A percentile compares a stretch with the other conserved stretches of the same genome.
These are phyloP conservation scores for Talaromyces rugulosus DNA, from an alignment of 2,329 filamentous ascomycete genomes.

Conservation along the genomic window DNA sequence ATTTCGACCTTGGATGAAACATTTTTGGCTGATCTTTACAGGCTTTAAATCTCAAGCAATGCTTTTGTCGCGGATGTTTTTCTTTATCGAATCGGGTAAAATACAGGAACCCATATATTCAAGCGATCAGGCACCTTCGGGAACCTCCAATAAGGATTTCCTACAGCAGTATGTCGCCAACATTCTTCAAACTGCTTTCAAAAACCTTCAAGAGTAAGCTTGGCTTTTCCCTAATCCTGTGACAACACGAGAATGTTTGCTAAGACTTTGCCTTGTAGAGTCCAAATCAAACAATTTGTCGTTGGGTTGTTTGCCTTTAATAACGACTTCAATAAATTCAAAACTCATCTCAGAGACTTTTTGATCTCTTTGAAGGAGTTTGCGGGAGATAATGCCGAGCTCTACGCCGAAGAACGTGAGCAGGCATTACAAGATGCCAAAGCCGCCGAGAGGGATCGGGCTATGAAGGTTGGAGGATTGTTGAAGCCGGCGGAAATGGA, in stretches of 20 bases:
- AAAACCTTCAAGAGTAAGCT: slow-evolving; percentile 82
- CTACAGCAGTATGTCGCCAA: slow-evolving; percentile 81
- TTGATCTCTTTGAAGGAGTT: slow-evolving; percentile 97
- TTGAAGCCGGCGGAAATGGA: slow-evolving; percentile 97
- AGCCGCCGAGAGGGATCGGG: slow-evolving; percentile 82
- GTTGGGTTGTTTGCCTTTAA: slow-evolving; percentile 85
- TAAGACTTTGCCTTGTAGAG: slow-evolving; percentile 43
- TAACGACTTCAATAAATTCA: slow-evolving; percentile 88
- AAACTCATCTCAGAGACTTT: slow-evolving; percentile 93
- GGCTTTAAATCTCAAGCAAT: slow-evolving; percentile 96
- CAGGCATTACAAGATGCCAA: slow-evolving; percentile 82
- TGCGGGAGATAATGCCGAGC: slow-evolving; percentile 87
- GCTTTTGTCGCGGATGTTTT: slow-evolving; percentile 91
- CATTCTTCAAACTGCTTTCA: slow-evolving; percentile 83
- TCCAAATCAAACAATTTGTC: slow-evolving; percentile 86
- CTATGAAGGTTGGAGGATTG: slow-evolving; percentile 90
- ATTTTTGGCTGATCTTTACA: slow-evolving; percentile 18
- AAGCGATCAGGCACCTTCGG: slow-evolving; percentile 72
- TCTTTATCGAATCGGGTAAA: slow-evolving; percentile 85
- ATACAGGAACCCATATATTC: slow-evolving; percentile 89
- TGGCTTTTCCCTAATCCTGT: slow-evolving; percentile 1
- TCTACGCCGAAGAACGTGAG: slow-evolving; percentile 92
- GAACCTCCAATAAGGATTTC: slow-evolving; percentile 88
- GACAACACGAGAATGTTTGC: background rate
- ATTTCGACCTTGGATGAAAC: background rate